Conservation (phyloP, 495 filamentous ascomycete species). For the Aspergillus hancockii region DNA sequence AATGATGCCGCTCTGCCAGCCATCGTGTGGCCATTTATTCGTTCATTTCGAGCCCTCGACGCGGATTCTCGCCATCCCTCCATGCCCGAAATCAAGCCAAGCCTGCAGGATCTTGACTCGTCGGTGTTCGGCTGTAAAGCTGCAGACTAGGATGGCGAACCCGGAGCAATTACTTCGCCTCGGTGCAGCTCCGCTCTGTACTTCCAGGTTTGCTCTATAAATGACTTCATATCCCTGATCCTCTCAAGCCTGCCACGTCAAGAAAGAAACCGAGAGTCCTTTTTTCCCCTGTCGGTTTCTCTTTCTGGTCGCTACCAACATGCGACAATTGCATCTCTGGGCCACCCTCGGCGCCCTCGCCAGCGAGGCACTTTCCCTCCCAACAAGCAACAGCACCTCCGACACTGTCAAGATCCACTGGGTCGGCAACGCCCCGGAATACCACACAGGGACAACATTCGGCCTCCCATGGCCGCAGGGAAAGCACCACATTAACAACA, state of each 20-base stretch:
- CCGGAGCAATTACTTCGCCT: not conserved
- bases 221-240: not conserved
- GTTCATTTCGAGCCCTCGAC: not conserved
- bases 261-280: not conserved
- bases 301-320: too few species aligned
- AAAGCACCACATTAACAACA: conserved; percentile 32
- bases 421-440: conserved; percentile 36
- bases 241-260: not conserved
- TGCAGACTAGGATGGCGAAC: not conserved
- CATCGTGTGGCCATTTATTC: not conserved
- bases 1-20: not conserved
- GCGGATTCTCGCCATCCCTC: not conserved
- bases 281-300: not conserved
- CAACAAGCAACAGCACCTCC: conserved; percentile 2
- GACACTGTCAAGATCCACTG: conserved; percentile 30
- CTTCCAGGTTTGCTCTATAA: not conserved
- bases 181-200: not conserved
- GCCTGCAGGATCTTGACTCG: not conserved
- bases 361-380: conserved; percentile 1
- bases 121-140: not conserved
- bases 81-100: not conserved
- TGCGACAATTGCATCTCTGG: not conserved
- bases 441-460: conserved; percentile 39
- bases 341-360: not conserved
- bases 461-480: conserved; percentile 45